A percentile compares a stretch with the other conserved stretches of the same genome.
Conservation (phyloP, 345 rosid genomes). For the Linum trigynum region DNA sequence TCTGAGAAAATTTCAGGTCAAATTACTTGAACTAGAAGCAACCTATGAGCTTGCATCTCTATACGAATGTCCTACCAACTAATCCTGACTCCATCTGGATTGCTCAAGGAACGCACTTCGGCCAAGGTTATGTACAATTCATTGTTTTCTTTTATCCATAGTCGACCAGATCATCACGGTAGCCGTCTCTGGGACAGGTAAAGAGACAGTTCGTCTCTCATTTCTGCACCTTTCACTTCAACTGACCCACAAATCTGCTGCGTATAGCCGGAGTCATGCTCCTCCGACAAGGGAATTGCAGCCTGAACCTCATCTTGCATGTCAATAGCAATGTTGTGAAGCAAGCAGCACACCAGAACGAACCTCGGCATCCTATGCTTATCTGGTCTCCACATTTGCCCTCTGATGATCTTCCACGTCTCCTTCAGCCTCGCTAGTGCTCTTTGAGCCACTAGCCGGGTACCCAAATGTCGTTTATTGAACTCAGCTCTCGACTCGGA, state of each 20-base stretch:
- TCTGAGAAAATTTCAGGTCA: too few relatives aligned
- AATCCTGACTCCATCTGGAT: not conserved
- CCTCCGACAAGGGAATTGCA: constrained; percentile 15
- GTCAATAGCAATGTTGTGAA: constrained; percentile 52
- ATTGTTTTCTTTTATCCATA: too few relatives aligned
- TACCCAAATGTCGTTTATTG: constrained; percentile 33
- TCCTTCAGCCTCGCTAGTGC: constrained; percentile 50
- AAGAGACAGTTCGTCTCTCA: constrained; percentile 41
- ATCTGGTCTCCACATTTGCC: constrained; percentile 68
- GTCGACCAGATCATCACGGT: constrained; percentile 11
- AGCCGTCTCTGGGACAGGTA: constrained; percentile 27
- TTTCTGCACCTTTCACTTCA: constrained; percentile 28
- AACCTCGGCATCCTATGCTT: constrained; percentile 49
- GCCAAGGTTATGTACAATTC: not conserved
- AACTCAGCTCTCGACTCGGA: constrained; percentile 30
- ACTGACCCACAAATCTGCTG: constrained; percentile 32
- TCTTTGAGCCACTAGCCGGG: constrained; percentile 36
- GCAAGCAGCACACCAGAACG: constrained; percentile 58
- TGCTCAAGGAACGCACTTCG: not conserved
- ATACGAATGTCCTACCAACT: too few relatives aligned
- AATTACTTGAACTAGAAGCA: too few relatives aligned
- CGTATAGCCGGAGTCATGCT: constrained; percentile 37
- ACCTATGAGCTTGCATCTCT: too few relatives aligned
- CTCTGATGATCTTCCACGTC: constrained; percentile 47
- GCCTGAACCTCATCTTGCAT: constrained; percentile 38